Percentiles rank a stretch among this genome's conserved stretches.
phyloP scores from a whole-genome alignment of 2,329 filamentous ascomycete species.

The Talaromyces rugulosus region DNA sequence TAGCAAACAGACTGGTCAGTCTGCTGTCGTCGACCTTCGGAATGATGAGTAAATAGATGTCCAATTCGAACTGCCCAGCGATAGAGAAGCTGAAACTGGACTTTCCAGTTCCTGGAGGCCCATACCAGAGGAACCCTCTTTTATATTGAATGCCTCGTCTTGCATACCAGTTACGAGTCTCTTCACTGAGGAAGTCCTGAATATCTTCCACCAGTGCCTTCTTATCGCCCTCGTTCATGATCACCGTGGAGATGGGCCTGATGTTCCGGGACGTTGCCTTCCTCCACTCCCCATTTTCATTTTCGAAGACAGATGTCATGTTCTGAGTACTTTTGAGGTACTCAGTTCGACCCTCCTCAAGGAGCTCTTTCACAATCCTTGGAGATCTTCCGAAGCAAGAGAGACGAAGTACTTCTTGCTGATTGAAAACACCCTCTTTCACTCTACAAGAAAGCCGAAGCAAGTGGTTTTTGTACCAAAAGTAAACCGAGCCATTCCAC shows the following conservation, averaged over 20 bases:
- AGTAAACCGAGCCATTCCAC: background rate
- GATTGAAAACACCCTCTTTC: background rate
- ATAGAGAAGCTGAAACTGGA: conserved; percentile 44
- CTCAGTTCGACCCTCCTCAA: background rate
- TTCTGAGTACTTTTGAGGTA: background rate
- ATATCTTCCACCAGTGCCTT: conserved; percentile 10
- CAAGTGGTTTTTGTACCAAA: background rate
- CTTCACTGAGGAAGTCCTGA: conserved; percentile 8
- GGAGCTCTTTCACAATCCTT: background rate
- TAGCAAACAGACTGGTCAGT: conserved; percentile 9
- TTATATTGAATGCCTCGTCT: conserved; percentile 63
- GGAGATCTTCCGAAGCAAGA: background rate
- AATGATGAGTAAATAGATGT: conserved; percentile 57
- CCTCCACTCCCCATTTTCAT: background rate
- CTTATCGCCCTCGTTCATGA: background rate
- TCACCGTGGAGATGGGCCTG: background rate
- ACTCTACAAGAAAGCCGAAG: background rate
- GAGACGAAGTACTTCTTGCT: background rate
- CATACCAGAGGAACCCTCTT: conserved; percentile 80
- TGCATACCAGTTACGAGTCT: conserved; percentile 17
- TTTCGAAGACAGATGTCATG: background rate
- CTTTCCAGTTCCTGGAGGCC: conserved; percentile 92
- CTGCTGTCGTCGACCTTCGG: conserved; percentile 10
- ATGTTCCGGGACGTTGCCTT: background rate
- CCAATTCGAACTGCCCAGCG: conserved; percentile 62